Percentiles rank a stretch among this genome's conserved stretches.
These are phyloP conservation scores for Psidium friedrichsthalianum DNA, from an alignment of 345 rosid genomes.

Conservation along the genomic window DNA sequence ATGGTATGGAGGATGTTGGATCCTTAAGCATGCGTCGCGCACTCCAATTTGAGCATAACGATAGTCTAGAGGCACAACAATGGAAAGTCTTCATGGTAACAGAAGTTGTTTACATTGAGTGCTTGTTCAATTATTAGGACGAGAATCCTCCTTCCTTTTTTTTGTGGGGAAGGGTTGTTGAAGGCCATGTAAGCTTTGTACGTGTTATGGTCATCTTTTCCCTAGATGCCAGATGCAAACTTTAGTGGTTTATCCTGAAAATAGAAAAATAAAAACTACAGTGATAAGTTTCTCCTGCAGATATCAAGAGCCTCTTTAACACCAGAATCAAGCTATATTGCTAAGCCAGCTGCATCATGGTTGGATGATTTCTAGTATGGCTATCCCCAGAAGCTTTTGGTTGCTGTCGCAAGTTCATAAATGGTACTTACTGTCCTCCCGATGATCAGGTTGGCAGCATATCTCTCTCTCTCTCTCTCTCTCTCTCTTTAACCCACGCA, in stretches of 20 bases:
- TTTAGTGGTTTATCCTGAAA: no score
- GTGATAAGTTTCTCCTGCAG: slow-evolving; percentile 18
- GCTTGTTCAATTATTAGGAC: background rate
- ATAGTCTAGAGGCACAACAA: background rate
- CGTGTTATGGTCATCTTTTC: background rate
- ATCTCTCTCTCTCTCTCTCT: background rate
- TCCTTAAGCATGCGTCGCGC: background rate
- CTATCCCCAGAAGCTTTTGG: slow-evolving; percentile 93
- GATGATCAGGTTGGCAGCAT: slow-evolving; percentile 72
- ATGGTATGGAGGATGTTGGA: background rate
- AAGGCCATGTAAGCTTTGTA: background rate
- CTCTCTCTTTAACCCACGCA: no score
- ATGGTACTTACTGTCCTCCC: slow-evolving; percentile 84
- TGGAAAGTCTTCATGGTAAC: background rate
- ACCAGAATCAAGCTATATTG: slow-evolving; percentile 82
- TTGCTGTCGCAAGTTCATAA: slow-evolving; percentile 77
- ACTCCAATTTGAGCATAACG: background rate
- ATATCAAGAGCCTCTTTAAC: slow-evolving; percentile 70
- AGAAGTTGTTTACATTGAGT: background rate
- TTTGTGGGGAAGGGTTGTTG: no score
- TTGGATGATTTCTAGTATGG: slow-evolving; percentile 94
- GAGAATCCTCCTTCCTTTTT: no score
- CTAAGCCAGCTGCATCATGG: slow-evolving; percentile 99
- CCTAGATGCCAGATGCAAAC: background rate
- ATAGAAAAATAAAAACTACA: no score